Conservation (phyloP, 208 protist genomes). For the Trypanosoma platydactyli region DNA sequence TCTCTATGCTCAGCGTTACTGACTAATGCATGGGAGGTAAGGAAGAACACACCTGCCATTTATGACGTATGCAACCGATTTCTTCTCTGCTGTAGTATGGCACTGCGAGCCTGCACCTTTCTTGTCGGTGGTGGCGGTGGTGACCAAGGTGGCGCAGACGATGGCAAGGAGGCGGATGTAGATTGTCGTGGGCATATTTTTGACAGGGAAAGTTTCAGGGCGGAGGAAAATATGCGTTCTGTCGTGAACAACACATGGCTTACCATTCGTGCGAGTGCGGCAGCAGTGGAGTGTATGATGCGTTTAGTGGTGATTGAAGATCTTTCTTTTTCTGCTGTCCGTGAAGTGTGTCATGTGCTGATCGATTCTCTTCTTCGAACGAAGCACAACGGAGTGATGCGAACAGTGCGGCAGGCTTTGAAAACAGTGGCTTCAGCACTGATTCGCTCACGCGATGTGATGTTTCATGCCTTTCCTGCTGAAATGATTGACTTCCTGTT, state of each 20-base stretch:
- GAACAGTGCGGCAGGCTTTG: conserved; percentile 66
- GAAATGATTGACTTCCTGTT: conserved; percentile 74
- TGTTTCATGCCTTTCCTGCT: conserved; percentile 54
- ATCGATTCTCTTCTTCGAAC: conserved; percentile 76
- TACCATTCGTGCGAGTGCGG: conserved; percentile 64
- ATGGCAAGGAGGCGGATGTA: conserved; percentile 43
- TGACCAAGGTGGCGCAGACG: not conserved
- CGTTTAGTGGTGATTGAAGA: conserved; percentile 35
- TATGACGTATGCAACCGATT: conserved; percentile 38
- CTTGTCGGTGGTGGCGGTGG: conserved; percentile 28
- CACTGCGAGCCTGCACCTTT: conserved; percentile 37
- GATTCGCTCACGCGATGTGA: conserved; percentile 54
- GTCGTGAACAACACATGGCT: conserved; percentile 93
- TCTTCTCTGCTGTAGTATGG: conserved; percentile 47
- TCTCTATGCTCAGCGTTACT: conserved; percentile 67
- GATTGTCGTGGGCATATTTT: conserved; percentile 90
- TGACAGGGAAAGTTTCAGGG: conserved; percentile 39
- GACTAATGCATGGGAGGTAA: conserved; percentile 26
- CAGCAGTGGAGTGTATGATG: conserved; percentile 44
- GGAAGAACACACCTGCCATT: conserved; percentile 2
- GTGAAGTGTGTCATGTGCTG: conserved; percentile 50
- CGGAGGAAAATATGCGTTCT: conserved; percentile 60
- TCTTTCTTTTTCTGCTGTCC: conserved; percentile 44
- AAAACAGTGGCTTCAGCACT: conserved; percentile 47
- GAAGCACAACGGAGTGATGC: conserved; percentile 93